Base-by-base conservation (phyloP, 345 rosid species). In the Euphorbia lathyris region DNA sequence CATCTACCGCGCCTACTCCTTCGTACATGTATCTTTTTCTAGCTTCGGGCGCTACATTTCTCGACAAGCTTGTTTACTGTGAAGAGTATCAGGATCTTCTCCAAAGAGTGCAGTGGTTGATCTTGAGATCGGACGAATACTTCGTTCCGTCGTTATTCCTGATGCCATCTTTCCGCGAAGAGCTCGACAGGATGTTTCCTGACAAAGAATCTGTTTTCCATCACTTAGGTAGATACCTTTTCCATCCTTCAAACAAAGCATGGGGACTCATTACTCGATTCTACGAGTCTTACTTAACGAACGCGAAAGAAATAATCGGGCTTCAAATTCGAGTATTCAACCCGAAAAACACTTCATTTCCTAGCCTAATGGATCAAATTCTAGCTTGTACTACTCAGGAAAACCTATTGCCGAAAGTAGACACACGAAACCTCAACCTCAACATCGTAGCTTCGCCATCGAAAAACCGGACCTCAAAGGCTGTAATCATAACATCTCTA, bases 221-320 rank as follows among this genome's bases (percentile, higher is more conserved):
- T 23, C 57, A 58, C 71, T 58, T 73, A 59, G 66, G 58, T 25
- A 69, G 66, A 1, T 73, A 73, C 34, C 71, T 73, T 45, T 73
- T 73, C 36, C 66, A 73, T 5, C 71, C 71, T 5, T 66, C 76
- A 17, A 73, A 73, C 11, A n/a, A 66, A 9, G 71, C 65, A 22
- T 73, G 76, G 76, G 76, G 76, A 22, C 71, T 73, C 0, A 73
- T 73, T 50, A 65, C 65, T 1, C 43, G 71, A 23, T 73, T 58
- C 25, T 73, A 73, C 26, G 50, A 45, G 38, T 10, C 71, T 4
- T 73, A 73, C 32, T 34, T 73, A 29, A 66, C 45, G 1, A 66
- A 45, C 3, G 71, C 76, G 48, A 66, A 73, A 14, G 32, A 66
- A 55, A 73, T n/a, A 32, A 58, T 73, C 23, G 76, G 76, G n/a